Percentiles rank a stretch among this genome's conserved stretches.
phyloP scores from a whole-genome alignment of 23 red algal species.

The Rhodosorus marinus region DNA sequence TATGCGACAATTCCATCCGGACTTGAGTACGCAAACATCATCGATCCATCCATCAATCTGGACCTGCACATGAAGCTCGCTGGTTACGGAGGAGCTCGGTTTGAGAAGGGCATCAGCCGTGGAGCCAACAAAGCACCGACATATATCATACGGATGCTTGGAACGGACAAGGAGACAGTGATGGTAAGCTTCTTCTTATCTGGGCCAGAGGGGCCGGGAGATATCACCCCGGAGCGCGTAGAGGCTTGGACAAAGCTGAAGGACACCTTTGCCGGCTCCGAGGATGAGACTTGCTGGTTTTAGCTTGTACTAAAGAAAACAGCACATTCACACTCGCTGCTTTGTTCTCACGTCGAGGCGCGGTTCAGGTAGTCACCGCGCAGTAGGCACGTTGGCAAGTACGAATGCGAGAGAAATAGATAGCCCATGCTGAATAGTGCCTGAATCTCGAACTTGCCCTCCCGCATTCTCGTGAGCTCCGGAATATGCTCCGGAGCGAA shows the following conservation, averaged over 20 bases:
- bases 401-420: too few relatives aligned
- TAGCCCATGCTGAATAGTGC: too few relatives aligned
- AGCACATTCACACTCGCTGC: too few relatives aligned
- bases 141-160: conserved; percentile 76
- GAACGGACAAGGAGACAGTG: conserved; percentile 31
- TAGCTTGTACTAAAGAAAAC: too few relatives aligned
- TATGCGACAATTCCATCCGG: conserved; percentile 36
- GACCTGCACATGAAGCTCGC: conserved; percentile 72
- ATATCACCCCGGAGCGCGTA: conserved; percentile 31
- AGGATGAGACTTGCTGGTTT: conserved; percentile 1
- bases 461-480: too few relatives aligned
- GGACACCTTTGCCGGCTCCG: conserved; percentile 21
- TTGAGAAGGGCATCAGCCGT: conserved; percentile 66
- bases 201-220: conserved; percentile 46
- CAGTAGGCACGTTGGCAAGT: too few relatives aligned
- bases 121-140: conserved; percentile 20
- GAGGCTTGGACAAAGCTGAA: conserved; percentile 60
- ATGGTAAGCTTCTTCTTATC: conserved; percentile 45
- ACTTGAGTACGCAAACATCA: conserved; percentile 82
- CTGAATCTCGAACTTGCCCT: too few relatives aligned
- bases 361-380: too few relatives aligned
- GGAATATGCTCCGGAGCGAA: too few relatives aligned
- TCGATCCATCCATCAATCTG: conserved; percentile 65
- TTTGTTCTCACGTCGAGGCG: too few relatives aligned
- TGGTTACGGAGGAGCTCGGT: conserved; percentile 41